Conservation (phyloP, 2,329 filamentous ascomycete genomes). For the Colletotrichum endophyticum region DNA sequence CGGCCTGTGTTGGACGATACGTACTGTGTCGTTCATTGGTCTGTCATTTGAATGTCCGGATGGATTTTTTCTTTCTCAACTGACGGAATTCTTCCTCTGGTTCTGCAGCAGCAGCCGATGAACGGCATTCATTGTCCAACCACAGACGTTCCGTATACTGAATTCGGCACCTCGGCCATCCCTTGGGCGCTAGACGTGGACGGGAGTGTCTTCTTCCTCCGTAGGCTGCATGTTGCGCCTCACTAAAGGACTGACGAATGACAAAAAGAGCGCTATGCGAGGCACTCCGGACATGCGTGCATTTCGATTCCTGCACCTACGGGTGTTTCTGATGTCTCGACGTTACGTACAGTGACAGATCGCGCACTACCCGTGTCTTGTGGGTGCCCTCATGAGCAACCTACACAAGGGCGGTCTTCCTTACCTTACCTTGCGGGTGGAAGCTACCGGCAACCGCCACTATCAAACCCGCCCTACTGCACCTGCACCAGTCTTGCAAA, state of each 20-base stretch:
- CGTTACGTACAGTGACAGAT: not conserved
- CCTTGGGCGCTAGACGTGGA: not conserved
- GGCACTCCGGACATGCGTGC: not conserved
- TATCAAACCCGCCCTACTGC: slow-evolving; percentile 9
- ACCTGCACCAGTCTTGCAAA: not conserved
- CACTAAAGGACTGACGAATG: not conserved
- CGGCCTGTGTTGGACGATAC: not conserved
- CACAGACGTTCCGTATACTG: not conserved
- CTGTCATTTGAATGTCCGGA: not conserved
- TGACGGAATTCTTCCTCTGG: not conserved
- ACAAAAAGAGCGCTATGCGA: not conserved
- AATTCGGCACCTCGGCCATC: slow-evolving; percentile 11
- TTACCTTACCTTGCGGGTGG: not conserved
- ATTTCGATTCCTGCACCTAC: not conserved
- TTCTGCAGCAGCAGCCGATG: slow-evolving; percentile 8
- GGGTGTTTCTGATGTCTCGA: not conserved
- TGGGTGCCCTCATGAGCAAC: not conserved
- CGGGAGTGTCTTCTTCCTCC: not conserved
- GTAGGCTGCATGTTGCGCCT: not conserved
- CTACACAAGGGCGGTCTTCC: not conserved
- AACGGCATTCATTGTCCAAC: slow-evolving; percentile 6
- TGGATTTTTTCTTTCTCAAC: not conserved
- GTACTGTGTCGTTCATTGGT: not conserved
- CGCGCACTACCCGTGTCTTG: not conserved
- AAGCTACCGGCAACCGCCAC: not conserved